phyloP scores from a whole-genome alignment of 345 rosid species.

The Ceriops tagal region DNA sequence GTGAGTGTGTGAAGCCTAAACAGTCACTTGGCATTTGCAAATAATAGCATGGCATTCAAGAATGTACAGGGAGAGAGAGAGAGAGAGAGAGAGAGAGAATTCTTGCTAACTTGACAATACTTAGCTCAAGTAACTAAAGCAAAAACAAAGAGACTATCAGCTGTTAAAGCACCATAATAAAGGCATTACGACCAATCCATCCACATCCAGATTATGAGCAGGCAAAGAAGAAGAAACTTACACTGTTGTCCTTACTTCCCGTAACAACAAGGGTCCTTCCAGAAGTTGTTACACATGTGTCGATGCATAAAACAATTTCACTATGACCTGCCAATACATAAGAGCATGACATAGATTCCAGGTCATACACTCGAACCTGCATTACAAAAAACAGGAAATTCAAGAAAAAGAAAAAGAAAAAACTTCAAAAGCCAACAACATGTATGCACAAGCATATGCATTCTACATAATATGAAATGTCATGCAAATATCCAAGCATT shows the following conservation, averaged over 20 bases:
- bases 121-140: background rate
- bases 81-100: constrained; percentile 7
- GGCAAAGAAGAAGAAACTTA: constrained; percentile 40
- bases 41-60: too few species aligned
- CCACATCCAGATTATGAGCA: background rate
- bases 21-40: too few species aligned
- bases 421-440: background rate
- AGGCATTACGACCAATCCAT: background rate
- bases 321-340: constrained; percentile 83
- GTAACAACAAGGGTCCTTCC: constrained; percentile 65
- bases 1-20: too few species aligned
- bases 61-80: background rate
- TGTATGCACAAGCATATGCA: constrained; percentile 10
- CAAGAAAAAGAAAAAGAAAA: constrained; percentile 14
- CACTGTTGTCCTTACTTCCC: constrained; percentile 89
- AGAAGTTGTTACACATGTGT: constrained; percentile 61
- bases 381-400: constrained; percentile 14
- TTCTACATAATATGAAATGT: background rate
- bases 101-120: background rate
- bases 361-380: constrained; percentile 91
- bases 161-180: background rate
- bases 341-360: constrained; percentile 86
- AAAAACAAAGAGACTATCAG: background rate
- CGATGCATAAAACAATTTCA: constrained; percentile 75
- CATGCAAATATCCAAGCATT: background rate